Evolutionary conservation across 1,284 basidiomycete species (phyloP).

Genomic region (Paramarasmius palmivorus): DNA sequence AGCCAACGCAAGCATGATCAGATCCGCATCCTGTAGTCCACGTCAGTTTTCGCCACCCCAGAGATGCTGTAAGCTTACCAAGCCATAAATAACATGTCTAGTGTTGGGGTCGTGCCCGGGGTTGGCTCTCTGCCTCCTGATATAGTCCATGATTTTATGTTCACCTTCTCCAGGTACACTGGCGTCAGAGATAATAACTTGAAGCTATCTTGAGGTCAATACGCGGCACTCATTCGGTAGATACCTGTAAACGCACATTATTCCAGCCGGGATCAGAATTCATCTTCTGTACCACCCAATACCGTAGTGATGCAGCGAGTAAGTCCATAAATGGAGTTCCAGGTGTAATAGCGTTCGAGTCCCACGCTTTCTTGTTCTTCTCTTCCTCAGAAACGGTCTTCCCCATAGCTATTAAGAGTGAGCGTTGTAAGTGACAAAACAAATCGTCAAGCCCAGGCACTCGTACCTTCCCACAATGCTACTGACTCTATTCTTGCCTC

Average conservation of each 20-base stretch:
- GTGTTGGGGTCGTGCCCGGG: constrained; percentile 94
- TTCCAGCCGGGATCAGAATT: constrained; percentile 97
- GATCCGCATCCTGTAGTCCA: constrained; percentile 85
- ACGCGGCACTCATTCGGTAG: constrained; percentile 5
- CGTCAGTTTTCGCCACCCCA: constrained; percentile 12
- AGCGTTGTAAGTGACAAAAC: background rate
- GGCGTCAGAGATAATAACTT: constrained; percentile 97
- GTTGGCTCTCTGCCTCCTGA: constrained; percentile 87
- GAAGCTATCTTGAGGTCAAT: constrained; percentile 51
- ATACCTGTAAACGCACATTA: constrained; percentile 51
- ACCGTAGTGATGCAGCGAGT: constrained; percentile 85
- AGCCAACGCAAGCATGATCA: constrained; percentile 98
- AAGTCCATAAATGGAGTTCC: constrained; percentile 99
- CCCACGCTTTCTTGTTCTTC: constrained; percentile 89
- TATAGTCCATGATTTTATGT: constrained; percentile 99
- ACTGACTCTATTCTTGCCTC: constrained; percentile 82
- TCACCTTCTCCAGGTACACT: constrained; percentile 98
- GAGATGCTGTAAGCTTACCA: constrained; percentile 53
- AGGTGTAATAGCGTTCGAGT: constrained; percentile 98
- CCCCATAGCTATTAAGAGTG: constrained; percentile 74
- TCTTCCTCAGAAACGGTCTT: constrained; percentile 86
- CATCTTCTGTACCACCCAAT: constrained; percentile 96
- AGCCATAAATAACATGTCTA: constrained; percentile 94
- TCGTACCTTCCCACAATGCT: constrained; percentile 80
- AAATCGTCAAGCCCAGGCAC: background rate